Conservation (phyloP, 495 filamentous ascomycete genomes). For the Tuber aestivum region DNA sequence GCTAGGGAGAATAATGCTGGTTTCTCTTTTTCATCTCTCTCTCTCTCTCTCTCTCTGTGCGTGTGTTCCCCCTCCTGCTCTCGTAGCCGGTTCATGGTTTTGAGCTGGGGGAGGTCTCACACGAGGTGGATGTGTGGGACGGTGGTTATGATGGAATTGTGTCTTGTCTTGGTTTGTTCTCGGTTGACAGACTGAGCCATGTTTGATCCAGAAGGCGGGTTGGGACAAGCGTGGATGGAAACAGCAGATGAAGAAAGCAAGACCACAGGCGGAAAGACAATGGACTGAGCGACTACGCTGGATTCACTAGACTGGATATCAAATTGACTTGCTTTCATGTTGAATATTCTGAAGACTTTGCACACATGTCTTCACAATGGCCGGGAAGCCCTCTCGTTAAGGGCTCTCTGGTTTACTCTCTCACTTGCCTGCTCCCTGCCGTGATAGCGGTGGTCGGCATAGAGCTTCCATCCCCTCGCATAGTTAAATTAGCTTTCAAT, state of each 20-base stretch:
- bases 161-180: neutral
- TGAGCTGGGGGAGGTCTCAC: neutral
- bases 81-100: neutral
- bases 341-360: neutral
- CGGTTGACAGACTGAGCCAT: neutral
- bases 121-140: neutral
- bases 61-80: neutral
- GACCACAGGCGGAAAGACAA: neutral
- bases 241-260: neutral
- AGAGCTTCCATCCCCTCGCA: neutral
- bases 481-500: too few species aligned
- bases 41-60: too few species aligned
- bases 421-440: neutral
- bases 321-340: neutral
- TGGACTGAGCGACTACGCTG: neutral
- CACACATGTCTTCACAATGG: neutral
- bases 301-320: neutral
- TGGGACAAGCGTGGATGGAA: neutral
- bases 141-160: neutral
- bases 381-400: neutral
- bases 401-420: neutral
- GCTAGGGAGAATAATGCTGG: neutral
- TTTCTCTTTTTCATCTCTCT: neutral
- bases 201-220: neutral
- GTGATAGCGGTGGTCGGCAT: neutral